Evolutionary conservation across 257 asterid genomes (phyloP).

Genomic region (Striga asiatica): DNA sequence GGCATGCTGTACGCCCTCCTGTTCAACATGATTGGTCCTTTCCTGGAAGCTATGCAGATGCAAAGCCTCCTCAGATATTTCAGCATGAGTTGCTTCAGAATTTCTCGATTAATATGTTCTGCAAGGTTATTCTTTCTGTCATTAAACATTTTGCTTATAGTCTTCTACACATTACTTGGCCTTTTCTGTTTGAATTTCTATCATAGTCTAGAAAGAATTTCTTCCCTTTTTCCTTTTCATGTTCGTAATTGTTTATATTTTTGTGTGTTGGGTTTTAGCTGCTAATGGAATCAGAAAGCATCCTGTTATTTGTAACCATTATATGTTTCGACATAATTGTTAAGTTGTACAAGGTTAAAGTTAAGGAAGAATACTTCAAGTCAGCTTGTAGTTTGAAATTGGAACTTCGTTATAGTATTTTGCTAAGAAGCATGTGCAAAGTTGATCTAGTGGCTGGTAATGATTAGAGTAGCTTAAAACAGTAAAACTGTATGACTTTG

Average conservation of each 20-base stretch:
- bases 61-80: slow-evolving; percentile 75
- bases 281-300: not conserved
- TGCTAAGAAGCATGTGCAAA: not conserved
- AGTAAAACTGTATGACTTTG: not conserved
- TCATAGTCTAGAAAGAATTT: not conserved
- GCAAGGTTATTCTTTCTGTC: slow-evolving; percentile 53
- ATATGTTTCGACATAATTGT: not conserved
- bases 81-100: slow-evolving; percentile 97
- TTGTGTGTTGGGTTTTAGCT: not conserved
- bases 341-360: slow-evolving; percentile 1
- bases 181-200: not conserved
- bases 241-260: not conserved
- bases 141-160: slow-evolving; percentile 6
- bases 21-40: slow-evolving; percentile 93
- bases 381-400: not conserved
- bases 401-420: not conserved
- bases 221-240: not conserved
- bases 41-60: slow-evolving; percentile 44
- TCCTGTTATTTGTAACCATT: not conserved
- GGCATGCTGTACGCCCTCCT: slow-evolving; percentile 96
- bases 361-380: not conserved
- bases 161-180: not conserved
- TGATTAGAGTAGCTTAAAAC: not conserved
- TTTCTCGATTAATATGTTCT: slow-evolving; percentile 87
- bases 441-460: slow-evolving; percentile 3